These are phyloP conservation scores for Escovopsis sp. DNA, from an alignment of 2,329 filamentous ascomycete genomes.

Conservation along the genomic window DNA sequence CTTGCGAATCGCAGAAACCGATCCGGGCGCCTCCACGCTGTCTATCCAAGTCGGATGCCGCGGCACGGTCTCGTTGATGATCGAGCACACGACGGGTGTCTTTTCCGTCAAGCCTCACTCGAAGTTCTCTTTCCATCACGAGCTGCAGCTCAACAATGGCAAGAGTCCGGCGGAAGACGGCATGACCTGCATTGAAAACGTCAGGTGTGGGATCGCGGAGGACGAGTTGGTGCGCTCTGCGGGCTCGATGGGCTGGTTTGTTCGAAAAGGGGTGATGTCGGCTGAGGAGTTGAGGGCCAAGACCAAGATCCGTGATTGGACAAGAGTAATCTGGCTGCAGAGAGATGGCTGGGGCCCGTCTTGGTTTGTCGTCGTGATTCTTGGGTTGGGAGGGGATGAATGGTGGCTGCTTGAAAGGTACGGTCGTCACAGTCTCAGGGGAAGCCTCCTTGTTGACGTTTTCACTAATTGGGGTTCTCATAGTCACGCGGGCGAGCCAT, in stretches of 20 bases:
- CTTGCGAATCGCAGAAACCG: constrained; percentile 40
- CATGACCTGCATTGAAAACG: constrained; percentile 39
- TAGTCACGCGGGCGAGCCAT: constrained; percentile 15
- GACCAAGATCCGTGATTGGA: constrained; percentile 47
- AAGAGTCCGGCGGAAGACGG: constrained; percentile 44
- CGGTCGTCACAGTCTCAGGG: constrained; percentile 12
- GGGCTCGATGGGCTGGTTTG: constrained; percentile 49
- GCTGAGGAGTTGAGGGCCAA: constrained; percentile 42
- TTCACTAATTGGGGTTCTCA: constrained; percentile 6
- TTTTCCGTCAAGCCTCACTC: constrained; percentile 56
- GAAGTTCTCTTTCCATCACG: constrained; percentile 38
- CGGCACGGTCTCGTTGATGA: constrained; percentile 43
- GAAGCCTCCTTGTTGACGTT: not conserved
- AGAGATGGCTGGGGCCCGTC: constrained; percentile 54
- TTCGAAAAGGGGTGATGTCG: constrained; percentile 32
- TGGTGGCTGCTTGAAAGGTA: constrained; percentile 65
- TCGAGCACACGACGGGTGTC: constrained; percentile 68
- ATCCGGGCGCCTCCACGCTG: constrained; percentile 54
- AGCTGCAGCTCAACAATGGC: constrained; percentile 49
- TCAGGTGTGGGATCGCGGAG: constrained; percentile 47
- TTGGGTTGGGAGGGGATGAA: constrained; percentile 57
- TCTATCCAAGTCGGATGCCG: constrained; percentile 54
- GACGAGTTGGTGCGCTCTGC: constrained; percentile 48
- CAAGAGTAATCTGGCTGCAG: constrained; percentile 54
- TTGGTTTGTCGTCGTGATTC: constrained; percentile 59